phyloP scores from a whole-genome alignment of 2,329 filamentous ascomycete species.

The Fusarium fracticaudum region DNA sequence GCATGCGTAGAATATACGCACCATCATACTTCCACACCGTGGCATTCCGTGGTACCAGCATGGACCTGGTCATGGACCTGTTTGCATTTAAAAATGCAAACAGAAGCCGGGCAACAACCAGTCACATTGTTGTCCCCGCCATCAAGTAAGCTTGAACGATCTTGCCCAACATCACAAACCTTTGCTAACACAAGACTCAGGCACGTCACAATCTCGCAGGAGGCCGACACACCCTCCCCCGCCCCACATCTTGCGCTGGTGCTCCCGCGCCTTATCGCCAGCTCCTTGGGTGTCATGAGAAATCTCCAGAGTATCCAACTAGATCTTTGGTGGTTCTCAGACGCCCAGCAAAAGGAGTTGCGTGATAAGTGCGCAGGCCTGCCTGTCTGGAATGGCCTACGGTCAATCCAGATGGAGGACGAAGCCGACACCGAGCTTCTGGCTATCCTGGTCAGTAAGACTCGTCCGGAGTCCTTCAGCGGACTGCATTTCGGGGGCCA shows the following conservation, averaged over 20 bases:
- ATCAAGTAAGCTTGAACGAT: neutral
- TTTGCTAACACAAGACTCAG: neutral
- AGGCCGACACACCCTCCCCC: neutral
- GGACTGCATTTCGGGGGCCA: neutral
- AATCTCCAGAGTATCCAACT: neutral
- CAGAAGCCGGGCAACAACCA: neutral
- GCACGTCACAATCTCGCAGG: neutral
- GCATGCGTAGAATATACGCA: rapidly evolving
- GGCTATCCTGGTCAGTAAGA: neutral
- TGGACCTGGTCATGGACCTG: too few species aligned
- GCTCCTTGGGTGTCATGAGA: neutral
- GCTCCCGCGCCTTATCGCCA: neutral
- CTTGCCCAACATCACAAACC: too few species aligned
- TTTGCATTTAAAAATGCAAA: neutral
- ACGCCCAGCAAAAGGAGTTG: neutral
- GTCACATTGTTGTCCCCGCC: neutral
- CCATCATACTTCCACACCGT: neutral
- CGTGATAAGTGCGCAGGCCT: neutral
- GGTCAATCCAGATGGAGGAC: neutral
- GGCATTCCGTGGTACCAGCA: rapidly evolving
- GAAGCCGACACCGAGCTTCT: neutral
- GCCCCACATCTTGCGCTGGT: rapidly evolving
- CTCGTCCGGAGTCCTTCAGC: neutral
- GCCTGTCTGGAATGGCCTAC: neutral
- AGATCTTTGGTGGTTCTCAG: neutral